Evolutionary conservation across 345 rosid genomes (phyloP).

Genomic region (Sisymbrium irio): DNA sequence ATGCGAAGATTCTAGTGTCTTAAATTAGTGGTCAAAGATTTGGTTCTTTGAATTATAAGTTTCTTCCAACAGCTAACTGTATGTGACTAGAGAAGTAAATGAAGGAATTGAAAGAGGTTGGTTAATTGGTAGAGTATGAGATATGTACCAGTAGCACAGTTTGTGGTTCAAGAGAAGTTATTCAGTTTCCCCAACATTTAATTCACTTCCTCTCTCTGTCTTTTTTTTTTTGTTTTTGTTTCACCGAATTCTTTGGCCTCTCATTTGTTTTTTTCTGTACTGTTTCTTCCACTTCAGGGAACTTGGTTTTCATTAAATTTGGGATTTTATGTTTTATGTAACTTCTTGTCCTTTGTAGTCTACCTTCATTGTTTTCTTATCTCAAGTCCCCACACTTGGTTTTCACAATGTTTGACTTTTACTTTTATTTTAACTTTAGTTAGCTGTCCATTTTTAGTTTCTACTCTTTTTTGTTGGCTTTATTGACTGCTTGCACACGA

Average conservation of each 20-base stretch:
- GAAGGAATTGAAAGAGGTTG: conserved; percentile 28
- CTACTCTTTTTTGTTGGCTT: conserved; percentile 2
- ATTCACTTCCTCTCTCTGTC: conserved; percentile 4
- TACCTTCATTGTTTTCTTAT: conserved; percentile 9
- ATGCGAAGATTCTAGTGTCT: not conserved
- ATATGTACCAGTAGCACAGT: not conserved
- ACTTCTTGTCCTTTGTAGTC: conserved; percentile 15
- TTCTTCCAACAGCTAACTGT: conserved; percentile 26
- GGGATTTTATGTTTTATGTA: conserved; percentile 10
- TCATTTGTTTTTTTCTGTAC: conserved; percentile 5
- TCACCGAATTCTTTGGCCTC: not conserved
- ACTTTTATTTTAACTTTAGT: not conserved
- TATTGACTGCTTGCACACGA: not conserved
- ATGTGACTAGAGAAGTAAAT: conserved; percentile 29
- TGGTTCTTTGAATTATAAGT: conserved; percentile 18
- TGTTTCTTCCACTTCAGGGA: conserved; percentile 25
- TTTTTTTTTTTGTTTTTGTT: not conserved
- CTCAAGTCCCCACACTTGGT: not conserved
- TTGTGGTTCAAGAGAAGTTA: conserved; percentile 23
- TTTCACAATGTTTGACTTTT: not conserved
- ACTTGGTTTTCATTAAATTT: conserved; percentile 19
- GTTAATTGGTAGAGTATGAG: conserved; percentile 10
- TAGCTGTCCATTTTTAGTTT: not conserved
- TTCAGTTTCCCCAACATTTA: conserved; percentile 19
- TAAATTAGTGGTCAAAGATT: conserved; percentile 20